These are phyloP conservation scores for Didymella glomerata DNA, from an alignment of 2,329 filamentous ascomycete species.

Conservation along the genomic window DNA sequence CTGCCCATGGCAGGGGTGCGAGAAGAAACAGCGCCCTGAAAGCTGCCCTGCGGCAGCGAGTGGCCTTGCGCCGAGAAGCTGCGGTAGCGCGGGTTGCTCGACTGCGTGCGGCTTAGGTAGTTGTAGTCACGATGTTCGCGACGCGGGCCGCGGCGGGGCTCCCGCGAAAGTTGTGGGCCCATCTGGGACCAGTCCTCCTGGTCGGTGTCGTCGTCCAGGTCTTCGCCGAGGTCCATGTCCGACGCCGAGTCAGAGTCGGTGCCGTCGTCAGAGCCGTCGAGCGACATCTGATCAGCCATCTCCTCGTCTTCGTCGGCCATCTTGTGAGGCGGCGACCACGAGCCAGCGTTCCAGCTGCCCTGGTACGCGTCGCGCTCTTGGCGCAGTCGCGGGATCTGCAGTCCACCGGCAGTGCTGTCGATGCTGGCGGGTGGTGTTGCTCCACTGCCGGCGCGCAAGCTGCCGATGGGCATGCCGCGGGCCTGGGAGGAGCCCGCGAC, in stretches of 20 bases:
- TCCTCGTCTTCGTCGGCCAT: slow-evolving; percentile 54
- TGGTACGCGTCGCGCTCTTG: slow-evolving; percentile 53
- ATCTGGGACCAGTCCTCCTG: slow-evolving; percentile 96
- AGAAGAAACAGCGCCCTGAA: slow-evolving; percentile 9
- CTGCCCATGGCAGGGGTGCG: slow-evolving; percentile 39
- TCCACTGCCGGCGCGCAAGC: slow-evolving; percentile 40
- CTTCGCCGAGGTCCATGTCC: slow-evolving; percentile 72
- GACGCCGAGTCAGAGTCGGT: slow-evolving; percentile 74
- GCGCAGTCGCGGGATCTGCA: slow-evolving; percentile 57
- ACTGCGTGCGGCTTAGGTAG: slow-evolving; percentile 49
- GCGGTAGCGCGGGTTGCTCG: slow-evolving; percentile 40
- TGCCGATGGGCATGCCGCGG: slow-evolving; percentile 50
- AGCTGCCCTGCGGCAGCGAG: slow-evolving; percentile 37
- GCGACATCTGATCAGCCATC: slow-evolving; percentile 90
- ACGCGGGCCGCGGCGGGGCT: slow-evolving; percentile 48
- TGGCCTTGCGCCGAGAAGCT: slow-evolving; percentile 41
- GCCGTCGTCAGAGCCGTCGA: slow-evolving; percentile 61
- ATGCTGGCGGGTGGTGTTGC: slow-evolving; percentile 62
- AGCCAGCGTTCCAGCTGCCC: slow-evolving; percentile 73
- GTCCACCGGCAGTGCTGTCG: slow-evolving; percentile 49
- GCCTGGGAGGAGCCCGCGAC: slow-evolving; percentile 66
- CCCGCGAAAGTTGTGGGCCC: slow-evolving; percentile 67
- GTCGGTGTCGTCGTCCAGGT: slow-evolving; percentile 84
- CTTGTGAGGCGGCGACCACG: slow-evolving; percentile 69
- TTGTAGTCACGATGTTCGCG: slow-evolving; percentile 51